Conservation (phyloP, 768 basidiomycete genomes). For the Trametes meyenii region DNA sequence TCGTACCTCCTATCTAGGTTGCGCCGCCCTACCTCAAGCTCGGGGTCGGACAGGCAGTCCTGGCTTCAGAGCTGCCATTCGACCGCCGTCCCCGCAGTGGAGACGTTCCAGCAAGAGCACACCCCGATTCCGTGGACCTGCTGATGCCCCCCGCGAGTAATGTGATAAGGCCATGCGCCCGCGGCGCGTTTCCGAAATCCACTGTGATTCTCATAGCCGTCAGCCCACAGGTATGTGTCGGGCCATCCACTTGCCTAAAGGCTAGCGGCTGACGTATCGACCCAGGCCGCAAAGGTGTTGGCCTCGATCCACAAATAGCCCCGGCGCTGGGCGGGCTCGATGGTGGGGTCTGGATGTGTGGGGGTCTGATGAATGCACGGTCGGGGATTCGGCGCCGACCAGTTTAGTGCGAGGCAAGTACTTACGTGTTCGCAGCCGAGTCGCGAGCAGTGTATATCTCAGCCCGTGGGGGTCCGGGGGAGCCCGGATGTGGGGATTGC, state of each 20-base stretch:
- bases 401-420: not conserved
- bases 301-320: constrained; percentile 5
- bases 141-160: not conserved
- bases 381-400: constrained; percentile 8
- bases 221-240: not conserved
- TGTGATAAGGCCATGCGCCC: not conserved
- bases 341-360: not conserved
- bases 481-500: too few relatives aligned
- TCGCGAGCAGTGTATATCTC: not conserved
- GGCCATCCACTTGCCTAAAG: not conserved
- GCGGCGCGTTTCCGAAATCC: not conserved
- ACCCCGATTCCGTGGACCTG: not conserved
- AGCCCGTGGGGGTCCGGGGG: not conserved
- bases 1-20: constrained; percentile 8
- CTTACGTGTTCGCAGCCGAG: constrained; percentile 1
- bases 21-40: constrained; percentile 1
- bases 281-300: constrained; percentile 1
- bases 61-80: not conserved
- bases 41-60: not conserved
- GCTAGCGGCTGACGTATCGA: not conserved
- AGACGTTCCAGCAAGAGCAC: not conserved
- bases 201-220: constrained; percentile 1
- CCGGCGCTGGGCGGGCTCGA: not conserved
- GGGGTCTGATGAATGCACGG: not conserved
- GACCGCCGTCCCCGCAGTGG: too few relatives aligned